Base-by-base conservation (phyloP, 2,329 filamentous ascomycete genomes). In the Thyridium curvatum region DNA sequence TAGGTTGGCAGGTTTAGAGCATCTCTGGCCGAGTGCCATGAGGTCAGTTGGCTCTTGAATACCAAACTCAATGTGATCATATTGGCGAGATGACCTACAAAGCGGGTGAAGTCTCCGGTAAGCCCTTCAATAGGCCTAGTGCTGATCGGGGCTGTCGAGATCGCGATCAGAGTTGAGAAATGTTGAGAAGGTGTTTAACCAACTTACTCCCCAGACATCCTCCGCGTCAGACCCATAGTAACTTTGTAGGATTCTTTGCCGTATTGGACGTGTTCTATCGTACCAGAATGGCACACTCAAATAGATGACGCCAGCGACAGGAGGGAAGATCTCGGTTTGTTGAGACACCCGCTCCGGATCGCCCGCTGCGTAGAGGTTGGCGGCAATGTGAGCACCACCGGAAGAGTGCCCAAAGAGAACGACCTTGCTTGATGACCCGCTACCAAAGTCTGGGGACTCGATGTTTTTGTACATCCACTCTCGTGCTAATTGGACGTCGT, bases 381-480 rank as follows among this genome's bases (percentile, higher is more conserved):
- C 39, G 5, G 34, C 32, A 21, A 45, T 42, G 29, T 47, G 45
- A 5, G 43, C 43, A 13, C 41, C 45, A n/a, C 45, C 45, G 4
- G 45, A 47, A 2, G 45, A 47, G 33, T 47, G 45, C 13, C 45
- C 45, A 21, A 45, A 36, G 15, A 47, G 34, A 15, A 45, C 34
- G 3, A 47, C 45, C 15, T 43, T 45, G 12, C 40, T 18, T 4
- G 18, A 8, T 7, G 33, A 43, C 6, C 43, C 45, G 12, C 30
- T 21, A n/a, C 45, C 45, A 30, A 29, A 47, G 31, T 39, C 34
- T 8, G 34, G 32, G 8, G 32, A n/a, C 8, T 32, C 34, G 21
- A 47, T 42, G 33, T 44, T 38, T 7, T 36, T 10, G 38, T 41
- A 41, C 12, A 47, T 36, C 45, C 45, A 47, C 28, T 47, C 43